A percentile compares a stretch with the other conserved stretches of the same genome.
Evolutionary conservation across 169 alveolate genomes (phyloP).

Genomic region (Cryptosporidium andersoni): DNA sequence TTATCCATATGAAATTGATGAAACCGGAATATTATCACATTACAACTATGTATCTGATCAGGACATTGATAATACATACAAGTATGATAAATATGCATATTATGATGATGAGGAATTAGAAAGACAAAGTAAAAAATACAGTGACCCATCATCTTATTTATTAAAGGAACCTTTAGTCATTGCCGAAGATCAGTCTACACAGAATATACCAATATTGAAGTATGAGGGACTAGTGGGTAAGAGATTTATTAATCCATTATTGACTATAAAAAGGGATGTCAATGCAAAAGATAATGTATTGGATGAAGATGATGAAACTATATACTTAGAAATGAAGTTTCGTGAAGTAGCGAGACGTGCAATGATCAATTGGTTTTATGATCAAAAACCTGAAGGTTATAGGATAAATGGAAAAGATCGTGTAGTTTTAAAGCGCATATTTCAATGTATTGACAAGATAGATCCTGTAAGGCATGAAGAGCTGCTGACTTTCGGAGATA

Average conservation of each 20-base stretch:
- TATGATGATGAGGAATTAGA: slow-evolving; percentile 25
- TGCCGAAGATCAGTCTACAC: background rate
- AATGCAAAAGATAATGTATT: too few species aligned
- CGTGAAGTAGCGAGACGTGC: slow-evolving; percentile 57
- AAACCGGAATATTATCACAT: slow-evolving; percentile 15
- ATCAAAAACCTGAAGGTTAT: slow-evolving; percentile 28
- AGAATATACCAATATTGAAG: background rate
- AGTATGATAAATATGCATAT: slow-evolving; percentile 43
- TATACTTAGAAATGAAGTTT: slow-evolving; percentile 4
- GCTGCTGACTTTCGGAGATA: slow-evolving; percentile 27
- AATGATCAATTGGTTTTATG: slow-evolving; percentile 41
- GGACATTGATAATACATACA: slow-evolving; percentile 14
- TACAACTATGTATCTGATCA: background rate
- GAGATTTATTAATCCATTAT: slow-evolving; percentile 24
- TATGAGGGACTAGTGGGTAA: slow-evolving; percentile 55
- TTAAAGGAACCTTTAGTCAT: background rate
- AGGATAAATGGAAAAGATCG: slow-evolving; percentile 50
- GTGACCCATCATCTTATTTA: slow-evolving; percentile 2
- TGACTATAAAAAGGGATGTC: background rate
- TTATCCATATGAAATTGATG: background rate
- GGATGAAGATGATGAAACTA: slow-evolving; percentile 13
- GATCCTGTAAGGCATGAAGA: slow-evolving; percentile 37
- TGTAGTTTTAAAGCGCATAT: slow-evolving; percentile 17
- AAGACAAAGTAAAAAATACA: slow-evolving; percentile 9
- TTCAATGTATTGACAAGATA: slow-evolving; percentile 8